phyloP scores from a whole-genome alignment of 2,329 filamentous ascomycete genomes.

The Huntiella omanensis region DNA sequence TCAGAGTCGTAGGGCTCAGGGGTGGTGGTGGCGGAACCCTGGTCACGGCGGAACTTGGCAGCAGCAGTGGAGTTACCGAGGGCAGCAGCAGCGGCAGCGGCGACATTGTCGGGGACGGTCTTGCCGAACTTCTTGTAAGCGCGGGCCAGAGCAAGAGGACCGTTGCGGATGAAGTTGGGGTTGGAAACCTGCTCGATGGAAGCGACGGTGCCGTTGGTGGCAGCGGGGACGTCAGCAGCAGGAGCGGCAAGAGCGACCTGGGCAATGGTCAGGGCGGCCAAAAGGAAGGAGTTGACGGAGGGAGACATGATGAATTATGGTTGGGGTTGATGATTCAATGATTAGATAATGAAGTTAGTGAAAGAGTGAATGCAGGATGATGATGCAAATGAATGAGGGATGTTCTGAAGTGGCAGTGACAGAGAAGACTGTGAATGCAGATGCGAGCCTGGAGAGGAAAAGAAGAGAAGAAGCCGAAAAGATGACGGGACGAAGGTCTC shows the following conservation, averaged over 20 bases:
- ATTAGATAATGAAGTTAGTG: not conserved
- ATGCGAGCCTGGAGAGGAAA: slow-evolving; percentile 9
- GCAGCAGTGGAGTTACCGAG: slow-evolving; percentile 11
- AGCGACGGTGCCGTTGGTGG: slow-evolving; percentile 3
- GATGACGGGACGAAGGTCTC: slow-evolving; percentile 1
- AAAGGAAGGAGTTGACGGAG: slow-evolving; percentile 5
- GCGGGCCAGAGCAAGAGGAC: slow-evolving; percentile 19
- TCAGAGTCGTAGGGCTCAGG: slow-evolving; percentile 7
- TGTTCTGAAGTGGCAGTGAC: not conserved
- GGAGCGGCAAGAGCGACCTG: slow-evolving; percentile 4
- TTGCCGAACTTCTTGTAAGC: slow-evolving; percentile 20
- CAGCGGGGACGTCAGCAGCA: not conserved
- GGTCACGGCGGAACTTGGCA: slow-evolving; percentile 14
- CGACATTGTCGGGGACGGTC: slow-evolving; percentile 1
- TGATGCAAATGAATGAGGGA: not conserved
- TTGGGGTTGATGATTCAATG: not conserved
- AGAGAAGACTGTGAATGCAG: slow-evolving; percentile 4
- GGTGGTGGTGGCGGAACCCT: slow-evolving; percentile 14
- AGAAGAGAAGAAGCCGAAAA: not conserved
- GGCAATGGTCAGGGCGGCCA: slow-evolving; percentile 7
- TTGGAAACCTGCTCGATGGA: slow-evolving; percentile 7
- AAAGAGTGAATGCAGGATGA: not conserved
- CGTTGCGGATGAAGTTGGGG: slow-evolving; percentile 14
- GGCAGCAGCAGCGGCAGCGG: slow-evolving; percentile 13
- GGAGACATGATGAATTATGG: slow-evolving; percentile 5